Conservation (phyloP, 495 filamentous ascomycete species). For the Margaritispora aquatica region DNA sequence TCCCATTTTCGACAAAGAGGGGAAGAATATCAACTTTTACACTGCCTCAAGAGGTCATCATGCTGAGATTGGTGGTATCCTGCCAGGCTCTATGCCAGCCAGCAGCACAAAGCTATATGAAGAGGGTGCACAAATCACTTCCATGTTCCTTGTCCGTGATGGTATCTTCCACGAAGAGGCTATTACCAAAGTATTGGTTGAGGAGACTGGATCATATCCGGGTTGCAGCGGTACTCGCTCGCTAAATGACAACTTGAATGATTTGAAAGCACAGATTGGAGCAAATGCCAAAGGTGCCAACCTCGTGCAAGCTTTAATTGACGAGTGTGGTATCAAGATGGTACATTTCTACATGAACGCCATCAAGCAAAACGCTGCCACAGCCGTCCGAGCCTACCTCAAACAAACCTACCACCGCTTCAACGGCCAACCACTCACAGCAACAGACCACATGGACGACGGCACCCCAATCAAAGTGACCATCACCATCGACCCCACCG, state of each 20-base stretch:
- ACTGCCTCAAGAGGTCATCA: slow-evolving; percentile 29
- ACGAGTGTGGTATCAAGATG: slow-evolving; percentile 21
- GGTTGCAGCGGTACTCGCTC: slow-evolving; percentile 26
- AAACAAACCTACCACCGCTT: slow-evolving; percentile 10
- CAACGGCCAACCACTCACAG: slow-evolving; percentile 15
- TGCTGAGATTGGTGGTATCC: slow-evolving; percentile 28
- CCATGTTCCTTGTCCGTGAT: slow-evolving; percentile 25
- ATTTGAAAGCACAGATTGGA: slow-evolving; percentile 29
- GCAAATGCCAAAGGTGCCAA: slow-evolving; percentile 28
- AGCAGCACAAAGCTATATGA: slow-evolving; percentile 25
- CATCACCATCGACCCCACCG: slow-evolving; percentile 26
- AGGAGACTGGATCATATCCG: slow-evolving; percentile 28
- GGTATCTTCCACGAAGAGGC: slow-evolving; percentile 28
- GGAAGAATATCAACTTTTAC: slow-evolving; percentile 26
- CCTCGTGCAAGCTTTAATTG: slow-evolving; percentile 24
- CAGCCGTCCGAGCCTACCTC: slow-evolving; percentile 24
- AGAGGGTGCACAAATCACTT: slow-evolving; percentile 29
- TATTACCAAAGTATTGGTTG: slow-evolving; percentile 26
- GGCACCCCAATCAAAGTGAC: slow-evolving; percentile 28
- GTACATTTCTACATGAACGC: slow-evolving; percentile 27
- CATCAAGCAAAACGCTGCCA: slow-evolving; percentile 28
- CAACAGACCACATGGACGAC: slow-evolving; percentile 29
- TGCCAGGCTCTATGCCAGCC: slow-evolving; percentile 26
- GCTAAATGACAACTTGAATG: slow-evolving; percentile 29
- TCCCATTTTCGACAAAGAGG: slow-evolving; percentile 20